phyloP scores from a whole-genome alignment of 2,329 filamentous ascomycete genomes.

The Claviceps sp. region DNA sequence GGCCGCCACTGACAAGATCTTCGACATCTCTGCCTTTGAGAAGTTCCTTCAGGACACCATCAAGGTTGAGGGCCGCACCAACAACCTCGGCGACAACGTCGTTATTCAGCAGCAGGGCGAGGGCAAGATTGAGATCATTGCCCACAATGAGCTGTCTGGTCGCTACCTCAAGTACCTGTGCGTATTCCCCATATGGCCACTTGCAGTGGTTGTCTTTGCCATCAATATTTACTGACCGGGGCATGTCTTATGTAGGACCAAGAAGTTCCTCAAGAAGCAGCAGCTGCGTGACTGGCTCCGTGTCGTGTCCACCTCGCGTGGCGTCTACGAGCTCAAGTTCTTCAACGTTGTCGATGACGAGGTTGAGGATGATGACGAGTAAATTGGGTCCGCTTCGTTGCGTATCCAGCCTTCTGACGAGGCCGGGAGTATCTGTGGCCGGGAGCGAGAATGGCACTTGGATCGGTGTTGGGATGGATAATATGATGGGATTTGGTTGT shows the following conservation, averaged over 20 bases:
- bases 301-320: slow-evolving; percentile 94
- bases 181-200: slow-evolving; percentile 23
- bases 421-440: slow-evolving; percentile 1
- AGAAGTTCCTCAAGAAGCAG: slow-evolving; percentile 99
- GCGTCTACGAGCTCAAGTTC: slow-evolving; percentile 99
- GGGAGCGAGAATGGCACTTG: slow-evolving; percentile 2
- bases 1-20: slow-evolving; percentile 99
- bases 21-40: slow-evolving; percentile 96
- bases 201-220: not conserved
- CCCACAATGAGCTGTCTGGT: slow-evolving; percentile 95
- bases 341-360: slow-evolving; percentile 99
- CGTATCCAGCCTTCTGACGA: not conserved
- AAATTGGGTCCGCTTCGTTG: slow-evolving; percentile 33
- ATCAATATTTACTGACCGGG: not conserved
- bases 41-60: slow-evolving; percentile 99
- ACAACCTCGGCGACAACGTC: slow-evolving; percentile 92
- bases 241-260: slow-evolving; percentile 52
- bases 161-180: slow-evolving; percentile 99
- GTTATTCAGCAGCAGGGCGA: slow-evolving; percentile 83
- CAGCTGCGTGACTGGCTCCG: slow-evolving; percentile 99
- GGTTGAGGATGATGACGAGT: slow-evolving; percentile 96
- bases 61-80: slow-evolving; percentile 97
- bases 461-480: not conserved
- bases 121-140: slow-evolving; percentile 95
- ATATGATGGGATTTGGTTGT: not conserved